Conservation (phyloP, 495 filamentous ascomycete genomes). For the Aspergillus sparsus region DNA sequence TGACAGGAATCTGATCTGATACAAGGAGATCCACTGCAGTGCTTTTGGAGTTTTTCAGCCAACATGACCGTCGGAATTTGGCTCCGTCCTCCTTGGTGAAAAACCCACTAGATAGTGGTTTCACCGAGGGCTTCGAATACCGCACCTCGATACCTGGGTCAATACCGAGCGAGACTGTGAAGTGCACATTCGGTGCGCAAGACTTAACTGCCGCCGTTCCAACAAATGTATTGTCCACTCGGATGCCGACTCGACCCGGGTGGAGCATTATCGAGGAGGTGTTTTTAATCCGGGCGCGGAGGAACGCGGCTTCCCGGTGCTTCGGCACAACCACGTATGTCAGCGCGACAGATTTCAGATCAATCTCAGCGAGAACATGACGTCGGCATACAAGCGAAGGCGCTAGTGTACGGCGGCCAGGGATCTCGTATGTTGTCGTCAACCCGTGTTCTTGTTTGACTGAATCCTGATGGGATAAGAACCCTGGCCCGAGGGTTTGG, state of each 20-base stretch:
- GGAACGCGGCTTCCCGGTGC: slow-evolving; percentile 64
- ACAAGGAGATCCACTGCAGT: slow-evolving; percentile 54
- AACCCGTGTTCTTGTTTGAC: slow-evolving; percentile 50
- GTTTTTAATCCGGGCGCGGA: slow-evolving; percentile 64
- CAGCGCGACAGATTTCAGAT: slow-evolving; percentile 36
- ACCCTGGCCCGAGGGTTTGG: background rate
- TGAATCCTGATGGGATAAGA: slow-evolving; percentile 35
- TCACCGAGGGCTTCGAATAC: slow-evolving; percentile 63
- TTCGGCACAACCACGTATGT: slow-evolving; percentile 64
- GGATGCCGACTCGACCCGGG: slow-evolving; percentile 60
- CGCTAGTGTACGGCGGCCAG: slow-evolving; percentile 49
- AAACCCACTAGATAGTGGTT: slow-evolving; percentile 50
- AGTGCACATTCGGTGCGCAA: slow-evolving; percentile 60
- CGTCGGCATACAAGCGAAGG: slow-evolving; percentile 43
- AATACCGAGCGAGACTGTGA: slow-evolving; percentile 63
- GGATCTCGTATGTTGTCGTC: slow-evolving; percentile 64
- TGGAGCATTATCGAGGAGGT: slow-evolving; percentile 59
- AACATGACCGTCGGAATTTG: slow-evolving; percentile 57
- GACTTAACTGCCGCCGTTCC: slow-evolving; percentile 60
- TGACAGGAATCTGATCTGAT: slow-evolving; percentile 67
- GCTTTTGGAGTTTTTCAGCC: slow-evolving; percentile 60
- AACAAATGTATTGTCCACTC: slow-evolving; percentile 68
- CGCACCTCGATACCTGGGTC: slow-evolving; percentile 62
- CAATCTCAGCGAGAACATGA: slow-evolving; percentile 47
- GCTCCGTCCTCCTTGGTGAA: slow-evolving; percentile 59